Conservation (phyloP, 805 yeast species). For the Maudiozyma barnettii region DNA sequence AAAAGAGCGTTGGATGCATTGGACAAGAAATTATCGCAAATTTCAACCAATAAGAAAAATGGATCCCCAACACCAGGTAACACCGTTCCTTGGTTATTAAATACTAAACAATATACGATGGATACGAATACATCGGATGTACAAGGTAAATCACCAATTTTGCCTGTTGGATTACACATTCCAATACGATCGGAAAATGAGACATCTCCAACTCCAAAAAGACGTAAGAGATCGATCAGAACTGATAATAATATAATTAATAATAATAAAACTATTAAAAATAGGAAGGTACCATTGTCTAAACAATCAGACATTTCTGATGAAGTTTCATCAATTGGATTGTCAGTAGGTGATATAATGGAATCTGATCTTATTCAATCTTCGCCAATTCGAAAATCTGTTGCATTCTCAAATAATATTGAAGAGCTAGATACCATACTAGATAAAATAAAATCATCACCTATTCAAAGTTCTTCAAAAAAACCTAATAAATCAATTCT, state of each 20-base stretch:
- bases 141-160: background rate
- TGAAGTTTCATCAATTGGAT: background rate
- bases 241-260: too few relatives aligned
- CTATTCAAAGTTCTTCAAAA: slow-evolving; percentile 12
- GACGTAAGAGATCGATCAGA: slow-evolving; percentile 6
- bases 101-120: slow-evolving; percentile 3
- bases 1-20: slow-evolving; percentile 18
- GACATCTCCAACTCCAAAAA: slow-evolving; percentile 19
- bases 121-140: background rate
- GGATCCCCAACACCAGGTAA: slow-evolving; percentile 4
- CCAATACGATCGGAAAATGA: background rate
- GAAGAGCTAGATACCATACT: slow-evolving; percentile 20
- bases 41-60: slow-evolving; percentile 4
- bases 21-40: slow-evolving; percentile 19
- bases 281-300: background rate
- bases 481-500: slow-evolving; percentile 22
- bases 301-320: background rate
- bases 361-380: background rate
- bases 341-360: background rate
- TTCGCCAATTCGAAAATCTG: slow-evolving; percentile 22
- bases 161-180: too few relatives aligned
- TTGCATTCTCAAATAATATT: slow-evolving; percentile 25
- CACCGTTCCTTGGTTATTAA: slow-evolving; percentile 4
- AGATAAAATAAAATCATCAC: slow-evolving; percentile 13
- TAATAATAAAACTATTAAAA: too few relatives aligned